These are phyloP conservation scores for Tetracladium marchalianum DNA, from an alignment of 495 filamentous ascomycete genomes.

Conservation along the genomic window DNA sequence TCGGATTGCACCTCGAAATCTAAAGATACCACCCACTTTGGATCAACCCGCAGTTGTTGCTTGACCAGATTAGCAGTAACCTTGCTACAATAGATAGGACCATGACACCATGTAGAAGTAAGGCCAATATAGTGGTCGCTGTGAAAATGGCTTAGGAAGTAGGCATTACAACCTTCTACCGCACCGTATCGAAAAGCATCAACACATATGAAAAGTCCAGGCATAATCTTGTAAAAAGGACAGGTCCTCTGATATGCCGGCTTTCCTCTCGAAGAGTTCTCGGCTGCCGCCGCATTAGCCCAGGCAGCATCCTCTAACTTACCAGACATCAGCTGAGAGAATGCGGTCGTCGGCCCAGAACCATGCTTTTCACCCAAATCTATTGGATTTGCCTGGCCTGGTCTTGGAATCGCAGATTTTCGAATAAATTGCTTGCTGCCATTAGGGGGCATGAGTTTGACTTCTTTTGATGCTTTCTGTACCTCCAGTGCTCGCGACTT, in stretches of 20 bases:
- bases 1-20: constrained; percentile 77
- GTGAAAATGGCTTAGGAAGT: constrained; percentile 97
- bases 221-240: constrained; percentile 97
- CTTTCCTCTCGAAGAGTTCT: constrained; percentile 72
- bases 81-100: constrained; percentile 91
- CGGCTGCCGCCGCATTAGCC: constrained; percentile 73
- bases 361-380: constrained; percentile 29
- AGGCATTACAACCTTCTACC: constrained; percentile 83
- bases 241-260: constrained; percentile 83
- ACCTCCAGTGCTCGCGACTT: constrained; percentile 8
- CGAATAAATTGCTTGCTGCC: constrained; percentile 43
- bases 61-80: constrained; percentile 86
- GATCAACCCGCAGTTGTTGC: constrained; percentile 74
- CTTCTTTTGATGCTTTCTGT: neutral
- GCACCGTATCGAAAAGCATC: constrained; percentile 96
- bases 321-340: constrained; percentile 82
- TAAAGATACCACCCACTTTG: constrained; percentile 74
- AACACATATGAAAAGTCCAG: constrained; percentile 82
- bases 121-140: constrained; percentile 95
- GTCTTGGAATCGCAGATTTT: constrained; percentile 58
- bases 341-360: constrained; percentile 50
- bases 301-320: constrained; percentile 88
- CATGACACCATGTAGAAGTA: constrained; percentile 79
- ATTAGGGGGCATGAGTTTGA: constrained; percentile 27
- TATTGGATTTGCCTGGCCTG: constrained; percentile 69